Evolutionary conservation across 345 rosid genomes (phyloP), one percentile per base, ranked within the genome.

Genomic region (Euclidium syriacum): DNA sequence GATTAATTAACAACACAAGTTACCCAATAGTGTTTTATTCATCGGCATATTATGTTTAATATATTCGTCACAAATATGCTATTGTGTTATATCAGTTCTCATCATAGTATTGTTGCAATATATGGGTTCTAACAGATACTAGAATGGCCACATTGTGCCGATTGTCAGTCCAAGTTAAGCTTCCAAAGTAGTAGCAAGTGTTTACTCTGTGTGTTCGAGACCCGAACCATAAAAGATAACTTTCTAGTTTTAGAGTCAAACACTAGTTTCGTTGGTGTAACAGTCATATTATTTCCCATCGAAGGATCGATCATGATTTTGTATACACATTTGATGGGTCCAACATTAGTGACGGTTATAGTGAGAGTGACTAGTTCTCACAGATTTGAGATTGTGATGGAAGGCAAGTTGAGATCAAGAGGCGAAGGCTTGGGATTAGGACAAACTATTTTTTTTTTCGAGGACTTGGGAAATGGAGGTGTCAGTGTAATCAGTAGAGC

Each of bases 291-390:
- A 14, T 58, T 24, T 0, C 81, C 75, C 15, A 59, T 5, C 0
- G 83, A 81, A 20, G 62, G 44, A 33, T 71, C 76, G 8, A 79
- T 17, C 10, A 15, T 2, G 2, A 39, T 35, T 46, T 34, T 60
- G 51, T 81, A 84, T 2, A 49, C 33, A 1, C 79, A 80, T 12
- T 36, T 23, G 5, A 71, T 10, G 14, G 68, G 58, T 17, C 85
- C 85, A 25, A 75, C 81, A 23, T 84, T 81, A 24, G 73, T 81
- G 12, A 84, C 72, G 0, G 70, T 80, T 69, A 85, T 71, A 2
- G 73, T 70, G 23, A 61, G 50, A 30, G 56, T 35, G 1, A 36
- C 58, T 36, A 38, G 64, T 12, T 51, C 58, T 56, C 43, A 35
- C 40, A 53, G 71, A 1, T 62, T 15, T 18, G 67, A 78, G 48